Evolutionary conservation across 2,329 filamentous ascomycete genomes (phyloP).

Genomic region (Pyrenophora tritici-repentis): DNA sequence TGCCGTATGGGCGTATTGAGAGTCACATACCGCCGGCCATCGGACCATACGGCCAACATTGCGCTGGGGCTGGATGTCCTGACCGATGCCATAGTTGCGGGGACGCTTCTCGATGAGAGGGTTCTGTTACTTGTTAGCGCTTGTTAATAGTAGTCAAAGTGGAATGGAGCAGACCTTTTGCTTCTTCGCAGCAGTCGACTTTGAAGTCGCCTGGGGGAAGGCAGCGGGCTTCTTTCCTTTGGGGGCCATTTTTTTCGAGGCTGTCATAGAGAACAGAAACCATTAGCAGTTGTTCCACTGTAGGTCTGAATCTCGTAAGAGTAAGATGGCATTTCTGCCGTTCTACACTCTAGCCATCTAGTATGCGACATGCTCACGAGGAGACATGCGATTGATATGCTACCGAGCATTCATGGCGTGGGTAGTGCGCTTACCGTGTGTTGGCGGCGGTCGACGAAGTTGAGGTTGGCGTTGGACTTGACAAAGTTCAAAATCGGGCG

Average conservation of each 20-base stretch:
- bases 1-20: not conserved
- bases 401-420: slow-evolving; percentile 37
- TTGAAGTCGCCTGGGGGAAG: slow-evolving; percentile 55
- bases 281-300: slow-evolving; percentile 77
- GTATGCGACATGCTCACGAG: slow-evolving; percentile 38
- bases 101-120: slow-evolving; percentile 98
- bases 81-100: slow-evolving; percentile 97
- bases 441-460: slow-evolving; percentile 42
- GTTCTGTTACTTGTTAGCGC: slow-evolving; percentile 67
- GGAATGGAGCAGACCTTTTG: slow-evolving; percentile 71
- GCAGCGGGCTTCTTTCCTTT: slow-evolving; percentile 97
- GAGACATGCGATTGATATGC: slow-evolving; percentile 41
- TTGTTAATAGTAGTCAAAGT: slow-evolving; percentile 8
- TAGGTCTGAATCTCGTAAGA: slow-evolving; percentile 51
- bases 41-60: slow-evolving; percentile 87
- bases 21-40: slow-evolving; percentile 52
- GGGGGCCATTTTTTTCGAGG: slow-evolving; percentile 68
- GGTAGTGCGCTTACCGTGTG: slow-evolving; percentile 46
- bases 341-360: slow-evolving; percentile 48
- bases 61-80: slow-evolving; percentile 78
- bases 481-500: slow-evolving; percentile 18
- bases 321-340: slow-evolving; percentile 44
- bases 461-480: slow-evolving; percentile 32
- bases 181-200: slow-evolving; percentile 88
- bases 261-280: slow-evolving; percentile 99